These are phyloP conservation scores for Teunomyces stri DNA, from an alignment of 805 yeast species.

Conservation along the genomic window DNA sequence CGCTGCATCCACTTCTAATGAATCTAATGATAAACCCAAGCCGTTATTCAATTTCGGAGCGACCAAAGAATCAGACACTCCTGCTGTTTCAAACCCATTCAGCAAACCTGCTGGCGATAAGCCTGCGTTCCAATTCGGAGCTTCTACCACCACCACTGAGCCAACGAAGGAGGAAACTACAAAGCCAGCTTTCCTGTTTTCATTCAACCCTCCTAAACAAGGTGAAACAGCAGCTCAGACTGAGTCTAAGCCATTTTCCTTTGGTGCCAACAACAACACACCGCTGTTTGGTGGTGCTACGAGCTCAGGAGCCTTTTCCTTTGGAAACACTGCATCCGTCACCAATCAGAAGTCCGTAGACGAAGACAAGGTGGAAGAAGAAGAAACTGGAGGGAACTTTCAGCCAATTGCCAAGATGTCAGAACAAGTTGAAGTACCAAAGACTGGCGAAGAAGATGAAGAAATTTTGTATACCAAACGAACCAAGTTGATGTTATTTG, in stretches of 20 bases:
- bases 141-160: neutral
- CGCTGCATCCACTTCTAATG: neutral
- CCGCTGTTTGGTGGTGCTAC: conserved; percentile 2
- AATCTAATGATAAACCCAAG: neutral
- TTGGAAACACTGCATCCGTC: conserved; percentile 15
- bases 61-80: neutral
- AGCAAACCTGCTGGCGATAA: conserved; percentile 4
- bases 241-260: conserved; percentile 12
- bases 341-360: conserved; percentile 16
- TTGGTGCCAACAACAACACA: conserved; percentile 7
- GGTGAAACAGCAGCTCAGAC: conserved; percentile 6
- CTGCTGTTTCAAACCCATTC: neutral
- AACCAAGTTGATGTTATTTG: conserved; percentile 66
- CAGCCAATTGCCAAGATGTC: conserved; percentile 34
- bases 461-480: conserved; percentile 59
- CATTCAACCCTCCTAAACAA: conserved; percentile 11
- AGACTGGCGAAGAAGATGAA: conserved; percentile 87
- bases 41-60: neutral
- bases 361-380: conserved; percentile 39
- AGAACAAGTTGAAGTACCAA: conserved; percentile 47
- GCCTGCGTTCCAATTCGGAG: conserved; percentile 7
- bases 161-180: conserved; percentile 2
- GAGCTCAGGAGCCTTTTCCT: conserved; percentile 6
- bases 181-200: conserved; percentile 8
- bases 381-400: conserved; percentile 49